Percentiles rank a stretch among this genome's conserved stretches.
Evolutionary conservation across 306 rosid genomes (phyloP).

Genomic region (Malus fusca): DNA sequence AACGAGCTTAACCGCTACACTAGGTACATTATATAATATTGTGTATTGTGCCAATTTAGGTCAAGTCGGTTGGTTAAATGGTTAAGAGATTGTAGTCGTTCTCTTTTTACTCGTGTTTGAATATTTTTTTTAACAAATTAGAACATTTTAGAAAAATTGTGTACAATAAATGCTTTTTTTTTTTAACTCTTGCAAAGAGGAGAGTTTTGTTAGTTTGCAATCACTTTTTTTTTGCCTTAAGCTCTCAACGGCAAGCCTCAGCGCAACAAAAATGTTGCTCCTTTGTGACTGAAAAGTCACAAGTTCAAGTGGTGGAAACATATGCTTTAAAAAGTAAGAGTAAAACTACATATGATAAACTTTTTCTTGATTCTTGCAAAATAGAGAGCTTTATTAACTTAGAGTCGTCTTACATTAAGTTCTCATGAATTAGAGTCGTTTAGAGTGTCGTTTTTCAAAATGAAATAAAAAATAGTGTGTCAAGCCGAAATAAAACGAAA

Average conservation of each 20-base stretch:
- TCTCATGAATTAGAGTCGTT: background rate
- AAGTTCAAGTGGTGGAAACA: accelerated
- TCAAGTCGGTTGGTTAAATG: background rate
- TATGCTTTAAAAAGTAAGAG: accelerated
- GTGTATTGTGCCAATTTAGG: background rate
- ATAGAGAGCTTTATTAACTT: accelerated
- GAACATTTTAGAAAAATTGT: too few relatives aligned
- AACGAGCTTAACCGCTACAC: background rate
- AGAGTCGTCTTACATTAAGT: too few relatives aligned
- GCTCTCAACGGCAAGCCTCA: too few relatives aligned
- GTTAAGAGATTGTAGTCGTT: too few relatives aligned
- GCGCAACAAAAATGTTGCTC: accelerated
- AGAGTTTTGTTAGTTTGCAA: too few relatives aligned
- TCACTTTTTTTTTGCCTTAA: too few relatives aligned
- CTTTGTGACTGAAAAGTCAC: accelerated
- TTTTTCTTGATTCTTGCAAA: accelerated
- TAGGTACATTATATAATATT: background rate
- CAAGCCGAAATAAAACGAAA: background rate
- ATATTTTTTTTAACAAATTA: too few relatives aligned
- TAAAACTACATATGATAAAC: too few relatives aligned
- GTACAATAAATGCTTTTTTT: too few relatives aligned
- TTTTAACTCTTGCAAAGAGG: too few relatives aligned
- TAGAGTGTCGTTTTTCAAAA: background rate
- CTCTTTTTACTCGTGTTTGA: too few relatives aligned
- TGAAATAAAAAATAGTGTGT: background rate